Evolutionary conservation across 1,139 yeast species (phyloP).

Genomic region (Lizanozyma gosingica): DNA sequence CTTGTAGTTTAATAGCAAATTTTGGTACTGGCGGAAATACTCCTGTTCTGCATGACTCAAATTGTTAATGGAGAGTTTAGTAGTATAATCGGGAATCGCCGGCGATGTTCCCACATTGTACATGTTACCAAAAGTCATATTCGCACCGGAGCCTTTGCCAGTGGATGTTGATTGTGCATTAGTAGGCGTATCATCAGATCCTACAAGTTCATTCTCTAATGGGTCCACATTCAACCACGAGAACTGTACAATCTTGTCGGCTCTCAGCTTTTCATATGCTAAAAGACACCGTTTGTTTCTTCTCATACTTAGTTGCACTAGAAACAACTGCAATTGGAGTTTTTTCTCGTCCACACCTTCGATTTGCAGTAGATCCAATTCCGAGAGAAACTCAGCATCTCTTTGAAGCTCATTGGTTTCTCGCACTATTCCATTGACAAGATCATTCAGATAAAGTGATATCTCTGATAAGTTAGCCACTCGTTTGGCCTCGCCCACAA

Average conservation of each 20-base stretch:
- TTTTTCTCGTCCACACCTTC: slow-evolving; percentile 33
- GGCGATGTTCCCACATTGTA: neutral
- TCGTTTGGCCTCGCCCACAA: slow-evolving; percentile 78
- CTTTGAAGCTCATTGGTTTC: slow-evolving; percentile 52
- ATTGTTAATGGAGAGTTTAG: slow-evolving; percentile 34
- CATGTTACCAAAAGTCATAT: neutral
- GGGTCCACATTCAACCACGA: slow-evolving; percentile 59
- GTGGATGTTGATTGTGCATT: slow-evolving; percentile 3
- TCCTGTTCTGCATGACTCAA: slow-evolving; percentile 75
- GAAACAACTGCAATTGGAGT: slow-evolving; percentile 66
- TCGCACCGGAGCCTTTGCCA: slow-evolving; percentile 1
- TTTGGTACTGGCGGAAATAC: slow-evolving; percentile 63
- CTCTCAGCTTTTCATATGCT: slow-evolving; percentile 71
- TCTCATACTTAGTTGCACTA: slow-evolving; percentile 73
- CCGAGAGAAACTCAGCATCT: slow-evolving; percentile 35
- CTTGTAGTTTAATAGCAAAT: slow-evolving; percentile 65
- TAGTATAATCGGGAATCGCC: slow-evolving; percentile 17
- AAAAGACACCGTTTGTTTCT: slow-evolving; percentile 82
- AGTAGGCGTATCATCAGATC: slow-evolving; percentile 14
- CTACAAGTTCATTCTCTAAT: slow-evolving; percentile 17
- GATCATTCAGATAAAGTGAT: slow-evolving; percentile 68
- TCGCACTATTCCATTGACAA: slow-evolving; percentile 56
- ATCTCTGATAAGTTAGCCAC: slow-evolving; percentile 56
- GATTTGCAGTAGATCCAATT: slow-evolving; percentile 12
- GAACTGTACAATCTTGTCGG: slow-evolving; percentile 56